Conservation (phyloP, 163 green algal species). For the Scenedesmus sp. region DNA sequence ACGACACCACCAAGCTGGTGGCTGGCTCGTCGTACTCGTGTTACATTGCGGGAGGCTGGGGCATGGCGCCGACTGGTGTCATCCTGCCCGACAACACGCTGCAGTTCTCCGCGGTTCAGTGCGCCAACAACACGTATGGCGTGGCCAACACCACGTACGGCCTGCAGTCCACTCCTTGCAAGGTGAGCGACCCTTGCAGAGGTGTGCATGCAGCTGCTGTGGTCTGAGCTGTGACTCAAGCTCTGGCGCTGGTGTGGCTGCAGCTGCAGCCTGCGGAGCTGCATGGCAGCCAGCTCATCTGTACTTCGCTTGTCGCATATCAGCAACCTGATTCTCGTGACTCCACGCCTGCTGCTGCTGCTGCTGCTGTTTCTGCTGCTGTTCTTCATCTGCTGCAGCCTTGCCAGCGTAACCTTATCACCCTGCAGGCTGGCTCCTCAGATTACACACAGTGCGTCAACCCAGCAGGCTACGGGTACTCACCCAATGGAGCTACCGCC, state of each 20-base stretch:
- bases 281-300: no score
- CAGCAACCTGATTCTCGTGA: background rate
- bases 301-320: background rate
- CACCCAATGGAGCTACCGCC: background rate
- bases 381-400: background rate
- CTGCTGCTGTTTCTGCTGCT: background rate
- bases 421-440: background rate
- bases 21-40: conserved; percentile 25
- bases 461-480: conserved; percentile 21
- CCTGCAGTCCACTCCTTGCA: conserved; percentile 32
- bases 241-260: no score
- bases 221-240: no score
- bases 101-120: background rate
- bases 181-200: conserved; percentile 1
- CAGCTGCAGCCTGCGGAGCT: background rate
- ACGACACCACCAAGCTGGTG: background rate
- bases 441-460: conserved; percentile 40
- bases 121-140: conserved; percentile 42
- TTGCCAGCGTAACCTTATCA: conserved; percentile 41
- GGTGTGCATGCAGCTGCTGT: no score
- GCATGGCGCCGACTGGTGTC: background rate
- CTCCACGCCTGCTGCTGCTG: background rate
- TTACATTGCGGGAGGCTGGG: conserved; percentile 38
- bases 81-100: background rate
- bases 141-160: conserved; percentile 5